Conservation (phyloP, 139 green algal genomes). For the Nannochloris sp. region DNA sequence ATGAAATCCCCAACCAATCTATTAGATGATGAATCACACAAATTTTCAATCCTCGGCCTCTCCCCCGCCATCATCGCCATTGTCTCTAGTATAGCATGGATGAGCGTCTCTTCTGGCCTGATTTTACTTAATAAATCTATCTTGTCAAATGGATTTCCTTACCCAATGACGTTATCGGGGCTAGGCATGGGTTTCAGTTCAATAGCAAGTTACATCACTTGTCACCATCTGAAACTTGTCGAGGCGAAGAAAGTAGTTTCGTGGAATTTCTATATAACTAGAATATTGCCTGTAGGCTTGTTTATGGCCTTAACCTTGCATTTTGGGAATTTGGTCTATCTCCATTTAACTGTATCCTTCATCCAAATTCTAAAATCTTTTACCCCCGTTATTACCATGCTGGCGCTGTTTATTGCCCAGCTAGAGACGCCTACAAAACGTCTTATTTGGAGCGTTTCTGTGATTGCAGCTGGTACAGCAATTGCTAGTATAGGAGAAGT, state of each 20-base stretch:
- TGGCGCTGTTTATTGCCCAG: constrained; percentile 60
- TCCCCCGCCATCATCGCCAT: constrained; percentile 14
- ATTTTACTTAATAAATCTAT: constrained; percentile 83
- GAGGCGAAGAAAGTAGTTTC: constrained; percentile 46
- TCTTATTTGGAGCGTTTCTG: constrained; percentile 47
- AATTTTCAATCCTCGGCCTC: constrained; percentile 17
- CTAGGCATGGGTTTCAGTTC: constrained; percentile 68
- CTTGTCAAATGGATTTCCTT: constrained; percentile 68
- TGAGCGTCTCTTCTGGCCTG: constrained; percentile 51
- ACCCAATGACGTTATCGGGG: constrained; percentile 62
- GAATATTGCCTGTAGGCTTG: constrained; percentile 49
- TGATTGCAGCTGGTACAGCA: constrained; percentile 66
- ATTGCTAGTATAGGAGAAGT: constrained; percentile 61
- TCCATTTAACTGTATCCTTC: constrained; percentile 47
- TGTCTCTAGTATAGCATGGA: constrained; percentile 46
- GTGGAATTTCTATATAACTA: constrained; percentile 32
- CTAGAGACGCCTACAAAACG: constrained; percentile 60
- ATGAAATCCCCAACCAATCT: no score
- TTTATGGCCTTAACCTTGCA: constrained; percentile 44
- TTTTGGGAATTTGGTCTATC: constrained; percentile 54
- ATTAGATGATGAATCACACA: no score
- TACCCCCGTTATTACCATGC: constrained; percentile 84
- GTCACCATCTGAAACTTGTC: constrained; percentile 51
- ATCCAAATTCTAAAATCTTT: constrained; percentile 68
- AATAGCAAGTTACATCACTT: constrained; percentile 51